phyloP scores from a whole-genome alignment of 495 filamentous ascomycete genomes.

The Talaromyces trachyspermus region DNA sequence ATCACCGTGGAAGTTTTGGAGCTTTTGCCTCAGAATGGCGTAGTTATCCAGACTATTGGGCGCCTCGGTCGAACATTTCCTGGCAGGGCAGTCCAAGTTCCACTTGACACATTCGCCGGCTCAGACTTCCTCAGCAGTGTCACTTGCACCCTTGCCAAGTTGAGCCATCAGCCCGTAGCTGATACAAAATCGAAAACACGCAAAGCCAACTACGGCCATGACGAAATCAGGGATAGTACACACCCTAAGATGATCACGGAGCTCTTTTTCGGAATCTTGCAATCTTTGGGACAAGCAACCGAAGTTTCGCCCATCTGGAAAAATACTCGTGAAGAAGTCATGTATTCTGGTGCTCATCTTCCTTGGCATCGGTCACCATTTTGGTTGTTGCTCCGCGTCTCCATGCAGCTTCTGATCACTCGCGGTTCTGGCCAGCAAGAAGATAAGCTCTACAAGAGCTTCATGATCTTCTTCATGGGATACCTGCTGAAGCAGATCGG shows the following conservation, averaged over 20 bases:
- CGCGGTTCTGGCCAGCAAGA: neutral
- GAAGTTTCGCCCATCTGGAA: slow-evolving; percentile 37
- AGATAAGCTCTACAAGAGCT: slow-evolving; percentile 42
- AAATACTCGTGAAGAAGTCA: slow-evolving; percentile 53
- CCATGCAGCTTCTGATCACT: slow-evolving; percentile 30
- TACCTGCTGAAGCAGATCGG: slow-evolving; percentile 26
- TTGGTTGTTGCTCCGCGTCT: slow-evolving; percentile 54
- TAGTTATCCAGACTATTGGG: slow-evolving; percentile 25
- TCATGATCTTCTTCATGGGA: slow-evolving; percentile 46
- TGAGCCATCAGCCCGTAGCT: slow-evolving; percentile 33
- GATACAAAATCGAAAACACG: slow-evolving; percentile 28
- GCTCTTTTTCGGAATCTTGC: slow-evolving; percentile 41
- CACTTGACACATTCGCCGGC: slow-evolving; percentile 21
- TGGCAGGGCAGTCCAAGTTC: slow-evolving; percentile 36
- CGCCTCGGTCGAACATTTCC: slow-evolving; percentile 50
- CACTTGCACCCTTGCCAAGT: slow-evolving; percentile 30
- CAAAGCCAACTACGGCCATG: slow-evolving; percentile 30
- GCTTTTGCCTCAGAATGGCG: slow-evolving; percentile 38
- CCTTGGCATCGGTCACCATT: slow-evolving; percentile 53
- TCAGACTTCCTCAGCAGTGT: slow-evolving; percentile 28
- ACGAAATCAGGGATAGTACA: slow-evolving; percentile 46
- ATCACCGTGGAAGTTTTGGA: slow-evolving; percentile 51
- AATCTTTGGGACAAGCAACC: slow-evolving; percentile 26
- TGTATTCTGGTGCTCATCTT: slow-evolving; percentile 29
- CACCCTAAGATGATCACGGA: slow-evolving; percentile 51